Conservation (phyloP, 1,139 yeast species). For the Saccharomyces hybrid region DNA sequence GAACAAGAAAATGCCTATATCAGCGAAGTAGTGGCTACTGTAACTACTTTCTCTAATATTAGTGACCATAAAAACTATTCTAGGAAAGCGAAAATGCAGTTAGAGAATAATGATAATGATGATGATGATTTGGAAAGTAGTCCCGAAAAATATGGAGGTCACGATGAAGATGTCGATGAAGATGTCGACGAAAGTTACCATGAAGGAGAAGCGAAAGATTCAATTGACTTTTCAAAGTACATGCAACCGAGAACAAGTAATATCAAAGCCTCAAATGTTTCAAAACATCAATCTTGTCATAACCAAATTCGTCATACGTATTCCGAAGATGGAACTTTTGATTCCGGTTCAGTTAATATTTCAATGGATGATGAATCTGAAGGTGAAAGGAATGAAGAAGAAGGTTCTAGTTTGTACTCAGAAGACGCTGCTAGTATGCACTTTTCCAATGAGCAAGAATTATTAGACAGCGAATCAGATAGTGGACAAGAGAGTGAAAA, state of each 20-base stretch:
- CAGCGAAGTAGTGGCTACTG: background rate
- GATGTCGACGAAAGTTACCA: constrained; percentile 3
- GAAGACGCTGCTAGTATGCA: background rate
- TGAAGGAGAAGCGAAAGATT: background rate
- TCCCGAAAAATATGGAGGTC: background rate
- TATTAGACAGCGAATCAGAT: background rate
- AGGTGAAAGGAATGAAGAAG: background rate
- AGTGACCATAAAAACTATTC: background rate
- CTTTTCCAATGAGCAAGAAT: background rate
- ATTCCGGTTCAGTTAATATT: background rate
- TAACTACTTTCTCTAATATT: background rate
- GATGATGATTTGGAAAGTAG: background rate
- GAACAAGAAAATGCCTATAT: background rate
- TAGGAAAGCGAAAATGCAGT: background rate
- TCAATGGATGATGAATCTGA: background rate
- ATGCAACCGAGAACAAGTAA: background rate
- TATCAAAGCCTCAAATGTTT: background rate
- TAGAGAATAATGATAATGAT: background rate
- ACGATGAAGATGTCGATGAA: constrained; percentile 3
- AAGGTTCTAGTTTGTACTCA: background rate
- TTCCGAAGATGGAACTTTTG: background rate
- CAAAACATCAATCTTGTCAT: background rate
- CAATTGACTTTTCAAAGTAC: background rate
- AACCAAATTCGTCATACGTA: background rate
- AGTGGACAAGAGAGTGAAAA: background rate